Evolutionary conservation across 805 yeast genomes (phyloP), one percentile per base, ranked within the genome.

Genomic region (Wickerhamomyces ciferrii): DNA sequence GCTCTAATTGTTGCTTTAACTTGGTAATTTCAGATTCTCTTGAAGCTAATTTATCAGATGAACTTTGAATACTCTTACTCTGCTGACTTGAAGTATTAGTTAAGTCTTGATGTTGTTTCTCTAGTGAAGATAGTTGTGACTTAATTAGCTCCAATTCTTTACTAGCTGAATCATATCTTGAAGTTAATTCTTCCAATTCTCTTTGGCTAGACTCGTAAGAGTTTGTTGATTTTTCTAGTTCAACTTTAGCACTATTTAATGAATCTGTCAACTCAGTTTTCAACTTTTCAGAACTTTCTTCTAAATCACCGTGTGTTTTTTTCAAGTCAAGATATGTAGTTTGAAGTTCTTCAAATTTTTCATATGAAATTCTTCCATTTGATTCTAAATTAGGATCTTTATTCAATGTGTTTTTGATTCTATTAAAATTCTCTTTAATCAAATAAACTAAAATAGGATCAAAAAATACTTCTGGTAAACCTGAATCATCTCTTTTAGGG

Each of bases 381-480:
- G 97, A 96, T 55, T 87, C 95, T 39, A 75, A 62, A 6, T 72
- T 67, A 0, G 98, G 96, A 55, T 82, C 88, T 50, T 81, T 84
- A 32, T 81, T 81, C 32, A 92, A 66, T 0, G 96, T 83, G 40
- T 81, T 75, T 50, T 76, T 76, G 24, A 94, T 78, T 48, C 97
- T 73, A 27, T 72, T 64, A 50, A 75, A 79, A 55, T 88, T 85
- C 2, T 85, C 94, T 50, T 81, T 81, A 39, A 94, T 67, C 43
- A 90, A 67, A 4, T 68, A 69, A 3, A 87, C 81, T 60, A 88
- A 88, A 2, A 72, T 65, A 0, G 76, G 60, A 48, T 83, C 84
- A 58, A 94, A 84, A 56, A 76, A 89, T 1, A 92, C 85, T 48
- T 81, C 79, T 0, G 98, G 99, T 38, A 92, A 73, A 1, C 99